phyloP scores from a whole-genome alignment of 495 filamentous ascomycete genomes.

The Hypoxylon subgilvum region DNA sequence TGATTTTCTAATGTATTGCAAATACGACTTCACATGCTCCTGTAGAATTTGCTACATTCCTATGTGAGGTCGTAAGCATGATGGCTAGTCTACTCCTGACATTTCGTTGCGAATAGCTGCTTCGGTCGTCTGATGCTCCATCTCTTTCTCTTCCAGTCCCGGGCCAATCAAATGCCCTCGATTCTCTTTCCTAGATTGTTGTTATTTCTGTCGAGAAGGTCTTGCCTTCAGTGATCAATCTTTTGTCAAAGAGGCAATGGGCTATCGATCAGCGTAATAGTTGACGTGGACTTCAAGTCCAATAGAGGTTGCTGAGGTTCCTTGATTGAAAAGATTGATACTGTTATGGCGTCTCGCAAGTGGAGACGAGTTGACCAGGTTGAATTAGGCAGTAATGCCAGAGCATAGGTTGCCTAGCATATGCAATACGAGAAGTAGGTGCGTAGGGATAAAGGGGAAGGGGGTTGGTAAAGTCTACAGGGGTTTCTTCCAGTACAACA shows the following conservation, averaged over 20 bases:
- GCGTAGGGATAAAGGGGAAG: background rate
- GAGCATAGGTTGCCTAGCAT: slow-evolving; percentile 11
- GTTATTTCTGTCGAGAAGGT: slow-evolving; percentile 11
- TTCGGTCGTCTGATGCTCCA: slow-evolving; percentile 4
- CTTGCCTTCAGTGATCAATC: slow-evolving; percentile 4
- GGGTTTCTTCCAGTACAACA: slow-evolving; percentile 15
- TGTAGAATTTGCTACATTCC: background rate
- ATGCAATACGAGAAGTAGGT: slow-evolving; percentile 16
- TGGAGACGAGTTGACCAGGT: slow-evolving; percentile 11
- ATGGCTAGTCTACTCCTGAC: slow-evolving; percentile 8
- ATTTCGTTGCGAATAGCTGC: slow-evolving; percentile 13
- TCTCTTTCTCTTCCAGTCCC: slow-evolving; percentile 7
- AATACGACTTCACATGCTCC: slow-evolving; percentile 5
- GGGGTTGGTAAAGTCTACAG: slow-evolving; percentile 31
- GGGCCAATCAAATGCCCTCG: background rate
- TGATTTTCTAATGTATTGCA: slow-evolving; percentile 9
- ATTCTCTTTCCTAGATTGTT: slow-evolving; percentile 1
- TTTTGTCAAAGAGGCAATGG: slow-evolving; percentile 5
- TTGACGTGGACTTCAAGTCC: slow-evolving; percentile 5
- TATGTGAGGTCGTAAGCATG: background rate
- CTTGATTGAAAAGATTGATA: slow-evolving; percentile 4
- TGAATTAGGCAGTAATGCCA: slow-evolving; percentile 15
- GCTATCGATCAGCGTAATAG: slow-evolving; percentile 1
- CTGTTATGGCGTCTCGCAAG: slow-evolving; percentile 11
- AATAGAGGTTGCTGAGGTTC: slow-evolving; percentile 1